Conservation (phyloP, 768 basidiomycete genomes). For the Lyophyllum decastes region DNA sequence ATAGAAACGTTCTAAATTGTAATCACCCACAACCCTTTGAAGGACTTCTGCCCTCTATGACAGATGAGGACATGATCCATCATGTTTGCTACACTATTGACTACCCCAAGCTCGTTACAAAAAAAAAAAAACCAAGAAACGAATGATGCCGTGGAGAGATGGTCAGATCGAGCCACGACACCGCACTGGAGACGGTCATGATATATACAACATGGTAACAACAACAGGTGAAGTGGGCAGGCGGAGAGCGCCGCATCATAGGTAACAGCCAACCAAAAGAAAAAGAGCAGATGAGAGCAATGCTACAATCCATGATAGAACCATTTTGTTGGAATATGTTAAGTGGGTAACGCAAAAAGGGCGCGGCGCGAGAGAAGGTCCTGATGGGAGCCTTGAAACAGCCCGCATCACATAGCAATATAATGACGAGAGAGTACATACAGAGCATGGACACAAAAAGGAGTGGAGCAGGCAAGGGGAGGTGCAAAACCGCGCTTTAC, state of each 20-base stretch:
- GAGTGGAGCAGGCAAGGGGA: neutral
- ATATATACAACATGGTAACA: conserved; percentile 19
- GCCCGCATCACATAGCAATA: neutral
- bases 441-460: conserved; percentile 8
- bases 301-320: conserved; percentile 15
- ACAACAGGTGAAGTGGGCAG: conserved; percentile 5
- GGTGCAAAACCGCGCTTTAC: neutral
- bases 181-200: neutral
- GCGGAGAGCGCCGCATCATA: conserved; percentile 8
- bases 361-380: conserved; percentile 3
- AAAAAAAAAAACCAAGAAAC: conserved; percentile 12
- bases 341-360: conserved; percentile 6
- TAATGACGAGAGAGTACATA: conserved; percentile 7
- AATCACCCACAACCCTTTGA: no score
- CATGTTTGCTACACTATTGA: conserved; percentile 10
- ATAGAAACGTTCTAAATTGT: no score
- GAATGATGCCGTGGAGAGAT: neutral
- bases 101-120: conserved; percentile 6
- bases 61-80: conserved; percentile 2
- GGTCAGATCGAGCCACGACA: neutral
- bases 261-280: conserved; percentile 10
- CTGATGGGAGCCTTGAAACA: conserved; percentile 6
- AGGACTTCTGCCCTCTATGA: no score
- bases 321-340: conserved; percentile 9
- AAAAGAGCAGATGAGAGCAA: conserved; percentile 7